These are phyloP conservation scores for Colletotrichum sp. DNA, from an alignment of 2,329 filamentous ascomycete genomes.

Conservation along the genomic window DNA sequence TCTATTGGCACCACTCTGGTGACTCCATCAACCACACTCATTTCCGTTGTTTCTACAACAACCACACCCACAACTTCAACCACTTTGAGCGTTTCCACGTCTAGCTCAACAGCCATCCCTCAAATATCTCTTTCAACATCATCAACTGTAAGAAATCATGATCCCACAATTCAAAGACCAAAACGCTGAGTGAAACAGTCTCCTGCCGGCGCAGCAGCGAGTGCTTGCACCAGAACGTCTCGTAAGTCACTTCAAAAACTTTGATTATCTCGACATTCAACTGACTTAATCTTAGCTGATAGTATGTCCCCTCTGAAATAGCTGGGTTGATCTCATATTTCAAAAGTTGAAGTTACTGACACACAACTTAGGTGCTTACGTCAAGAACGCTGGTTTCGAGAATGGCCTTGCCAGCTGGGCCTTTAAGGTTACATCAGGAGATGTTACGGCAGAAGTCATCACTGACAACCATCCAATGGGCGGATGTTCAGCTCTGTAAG, in stretches of 20 bases:
- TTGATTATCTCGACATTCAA: not conserved
- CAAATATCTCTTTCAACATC: not conserved
- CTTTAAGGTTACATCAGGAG: not conserved
- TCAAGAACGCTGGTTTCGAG: not conserved
- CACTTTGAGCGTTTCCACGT: not conserved
- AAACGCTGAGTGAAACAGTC: not conserved
- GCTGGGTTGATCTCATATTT: fast-evolving
- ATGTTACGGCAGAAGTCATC: not conserved
- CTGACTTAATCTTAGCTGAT: not conserved
- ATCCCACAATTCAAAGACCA: not conserved
- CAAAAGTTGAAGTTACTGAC: not conserved
- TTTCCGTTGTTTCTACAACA: not conserved
- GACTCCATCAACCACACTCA: not conserved
- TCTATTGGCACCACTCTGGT: not conserved
- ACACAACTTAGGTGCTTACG: not conserved
- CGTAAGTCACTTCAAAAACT: not conserved
- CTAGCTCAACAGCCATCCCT: not conserved
- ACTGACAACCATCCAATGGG: not conserved
- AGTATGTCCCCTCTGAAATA: not conserved
- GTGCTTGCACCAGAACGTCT: not conserved
- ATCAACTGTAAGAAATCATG: not conserved
- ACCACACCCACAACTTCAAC: not conserved
- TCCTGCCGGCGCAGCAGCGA: not conserved
- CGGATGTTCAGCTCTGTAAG: not conserved
- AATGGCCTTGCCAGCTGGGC: not conserved